Evolutionary conservation across 345 rosid genomes (phyloP).

Genomic region (Hibiscus tridactylites): DNA sequence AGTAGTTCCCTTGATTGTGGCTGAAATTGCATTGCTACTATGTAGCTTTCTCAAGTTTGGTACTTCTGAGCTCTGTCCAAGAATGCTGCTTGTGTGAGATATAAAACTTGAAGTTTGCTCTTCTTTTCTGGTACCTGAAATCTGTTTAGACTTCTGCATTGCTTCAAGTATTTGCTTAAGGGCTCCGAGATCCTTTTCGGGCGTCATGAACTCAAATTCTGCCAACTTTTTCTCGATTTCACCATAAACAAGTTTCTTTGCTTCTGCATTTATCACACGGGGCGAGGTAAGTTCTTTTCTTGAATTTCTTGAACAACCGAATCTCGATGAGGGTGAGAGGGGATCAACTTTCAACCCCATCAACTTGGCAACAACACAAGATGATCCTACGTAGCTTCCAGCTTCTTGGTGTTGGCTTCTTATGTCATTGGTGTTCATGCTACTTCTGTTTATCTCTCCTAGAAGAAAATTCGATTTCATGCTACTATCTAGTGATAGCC

Average conservation of each 20-base stretch:
- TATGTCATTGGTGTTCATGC: slow-evolving; percentile 8
- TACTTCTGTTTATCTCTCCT: slow-evolving; percentile 16
- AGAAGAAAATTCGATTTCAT: slow-evolving; percentile 29
- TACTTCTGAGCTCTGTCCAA: slow-evolving; percentile 25
- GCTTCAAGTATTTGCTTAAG: slow-evolving; percentile 81
- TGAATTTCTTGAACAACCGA: slow-evolving; percentile 42
- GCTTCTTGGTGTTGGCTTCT: slow-evolving; percentile 38
- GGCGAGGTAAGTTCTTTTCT: slow-evolving; percentile 38
- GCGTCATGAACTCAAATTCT: slow-evolving; percentile 59
- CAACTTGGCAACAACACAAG: slow-evolving; percentile 71
- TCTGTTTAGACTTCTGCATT: slow-evolving; percentile 57
- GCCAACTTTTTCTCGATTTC: slow-evolving; percentile 75
- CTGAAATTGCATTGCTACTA: slow-evolving; percentile 21
- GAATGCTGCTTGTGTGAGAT: slow-evolving; percentile 19
- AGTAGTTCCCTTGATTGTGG: slow-evolving; percentile 25
- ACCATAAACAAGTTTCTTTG: slow-evolving; percentile 59
- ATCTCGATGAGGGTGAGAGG: slow-evolving; percentile 22
- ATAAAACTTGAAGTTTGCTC: slow-evolving; percentile 22
- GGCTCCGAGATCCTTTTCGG: slow-evolving; percentile 85
- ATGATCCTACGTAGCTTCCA: slow-evolving; percentile 46
- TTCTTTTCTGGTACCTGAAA: slow-evolving; percentile 33
- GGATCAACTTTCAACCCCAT: slow-evolving; percentile 54
- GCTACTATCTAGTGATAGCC: slow-evolving; percentile 84
- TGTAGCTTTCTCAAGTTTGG: neutral
- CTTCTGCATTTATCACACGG: slow-evolving; percentile 26